Base-by-base conservation (phyloP, 2,329 filamentous ascomycete species). In the Pyricularia pennisetigena region DNA sequence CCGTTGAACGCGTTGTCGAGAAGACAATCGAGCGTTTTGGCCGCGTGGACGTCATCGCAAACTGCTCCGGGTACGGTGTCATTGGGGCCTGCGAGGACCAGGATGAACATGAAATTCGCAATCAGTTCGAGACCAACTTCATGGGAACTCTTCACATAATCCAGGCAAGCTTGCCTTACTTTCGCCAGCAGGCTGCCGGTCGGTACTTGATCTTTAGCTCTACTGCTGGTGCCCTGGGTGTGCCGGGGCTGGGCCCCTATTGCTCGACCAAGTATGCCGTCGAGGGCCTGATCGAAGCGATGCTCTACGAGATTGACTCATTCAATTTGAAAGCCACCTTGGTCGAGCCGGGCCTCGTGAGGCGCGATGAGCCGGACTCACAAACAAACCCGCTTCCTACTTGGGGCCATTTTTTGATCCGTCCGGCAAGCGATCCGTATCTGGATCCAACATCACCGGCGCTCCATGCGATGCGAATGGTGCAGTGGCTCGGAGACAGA, bases 51-150 rank as follows among this genome's bases (percentile, higher is more conserved):
- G 87, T 97, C 67, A 90, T 98, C 69, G 94, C 90, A 73, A 98
- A 97, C 78, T 97, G 93, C 79, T 94, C 93, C 14, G 94, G 94
- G 20, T 97, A 97, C 79, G 94, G 94, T 67, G 93, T 99, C 68
- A 97, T 98, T 73, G 94, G 93, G 30, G 90, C 94, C 1, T 97
- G 94, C 78, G 95, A 98, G 79, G 95, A 98, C 79, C 95, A 98
- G 80, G 93, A 97, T 77, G 93, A 97, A 76, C 90, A 93, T 77
- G 95, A 98, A 76, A 86, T 98, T 72, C 91, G 93, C 69, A 94
- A 97, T 74, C 95, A 98, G 78, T 97, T 98, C 79, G 93, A 96
- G 82, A 97, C 94, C 26, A 99, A 99, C 78, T 97, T 97, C 78
- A 94, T 97, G 83, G 95, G 95, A 68, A 96, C 93, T 0, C 79